Conservation (phyloP, 192 early-diverging fungal genomes). For the Rhizophlyctis rosea region DNA sequence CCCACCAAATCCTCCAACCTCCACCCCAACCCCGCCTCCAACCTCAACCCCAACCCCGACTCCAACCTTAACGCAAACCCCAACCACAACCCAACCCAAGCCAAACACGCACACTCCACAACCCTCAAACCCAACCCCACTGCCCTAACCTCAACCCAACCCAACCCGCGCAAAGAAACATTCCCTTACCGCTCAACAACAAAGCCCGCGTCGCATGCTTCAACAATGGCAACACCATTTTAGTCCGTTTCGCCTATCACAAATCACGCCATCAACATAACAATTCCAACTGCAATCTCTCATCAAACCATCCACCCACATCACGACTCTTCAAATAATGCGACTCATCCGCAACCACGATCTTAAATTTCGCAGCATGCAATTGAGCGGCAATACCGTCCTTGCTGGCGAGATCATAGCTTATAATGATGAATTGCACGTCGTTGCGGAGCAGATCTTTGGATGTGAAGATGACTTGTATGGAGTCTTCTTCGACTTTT, state of each 20-base stretch:
- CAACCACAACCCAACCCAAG: no score
- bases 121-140: constrained; percentile 12
- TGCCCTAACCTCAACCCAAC: no score
- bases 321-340: constrained; percentile 45
- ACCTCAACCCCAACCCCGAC: background rate
- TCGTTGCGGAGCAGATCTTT: constrained; percentile 9
- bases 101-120: background rate
- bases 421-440: constrained; percentile 29
- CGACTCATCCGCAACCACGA: constrained; percentile 44
- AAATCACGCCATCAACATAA: background rate
- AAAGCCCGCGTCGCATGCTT: constrained; percentile 22
- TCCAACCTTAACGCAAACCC: background rate
- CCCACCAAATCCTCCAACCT: no score
- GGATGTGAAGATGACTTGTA: constrained; percentile 32
- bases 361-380: constrained; percentile 12
- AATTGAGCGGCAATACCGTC: constrained; percentile 13
- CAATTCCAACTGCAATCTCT: background rate
- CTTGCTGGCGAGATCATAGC: constrained; percentile 38
- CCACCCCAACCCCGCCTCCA: background rate
- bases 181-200: no score
- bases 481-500: constrained; percentile 21
- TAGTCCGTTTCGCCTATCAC: constrained; percentile 41
- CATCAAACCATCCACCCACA: constrained; percentile 31
- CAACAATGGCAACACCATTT: constrained; percentile 28
- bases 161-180: no score